A percentile compares a stretch with the other conserved stretches of the same genome.
phyloP scores from a whole-genome alignment of 129 eudicot genomes.

The Arctium minus region DNA sequence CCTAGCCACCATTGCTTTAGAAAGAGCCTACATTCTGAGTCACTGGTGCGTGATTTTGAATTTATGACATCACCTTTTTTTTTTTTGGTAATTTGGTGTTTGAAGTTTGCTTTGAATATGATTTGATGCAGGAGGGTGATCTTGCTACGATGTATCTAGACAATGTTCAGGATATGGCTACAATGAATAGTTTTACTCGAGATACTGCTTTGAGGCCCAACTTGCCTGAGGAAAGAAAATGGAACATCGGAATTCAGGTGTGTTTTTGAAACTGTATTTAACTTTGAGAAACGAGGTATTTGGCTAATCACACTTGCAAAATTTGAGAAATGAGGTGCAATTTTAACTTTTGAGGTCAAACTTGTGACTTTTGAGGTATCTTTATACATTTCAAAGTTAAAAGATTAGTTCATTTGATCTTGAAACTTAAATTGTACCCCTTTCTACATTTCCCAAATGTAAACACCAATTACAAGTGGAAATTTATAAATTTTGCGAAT shows the following conservation, averaged over 20 bases:
- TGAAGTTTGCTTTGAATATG: background rate
- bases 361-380: too few species aligned
- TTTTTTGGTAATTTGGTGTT: background rate
- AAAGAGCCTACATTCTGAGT: slow-evolving; percentile 34
- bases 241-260: slow-evolving; percentile 73
- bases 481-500: too few species aligned
- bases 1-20: too few species aligned
- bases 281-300: background rate
- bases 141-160: slow-evolving; percentile 34
- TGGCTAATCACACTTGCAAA: too few species aligned
- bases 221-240: slow-evolving; percentile 47
- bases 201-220: slow-evolving; percentile 27
- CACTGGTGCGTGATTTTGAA: slow-evolving; percentile 39
- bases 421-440: background rate
- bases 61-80: background rate
- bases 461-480: too few species aligned
- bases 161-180: background rate
- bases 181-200: slow-evolving; percentile 19
- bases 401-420: background rate
- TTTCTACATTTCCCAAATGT: too few species aligned
- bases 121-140: slow-evolving; percentile 46
- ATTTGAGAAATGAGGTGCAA: too few species aligned
- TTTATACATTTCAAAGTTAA: too few species aligned
- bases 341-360: too few species aligned
- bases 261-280: background rate